These are phyloP conservation scores for Coemansia sp. DNA, from an alignment of 192 early-diverging fungal genomes.

Conservation along the genomic window DNA sequence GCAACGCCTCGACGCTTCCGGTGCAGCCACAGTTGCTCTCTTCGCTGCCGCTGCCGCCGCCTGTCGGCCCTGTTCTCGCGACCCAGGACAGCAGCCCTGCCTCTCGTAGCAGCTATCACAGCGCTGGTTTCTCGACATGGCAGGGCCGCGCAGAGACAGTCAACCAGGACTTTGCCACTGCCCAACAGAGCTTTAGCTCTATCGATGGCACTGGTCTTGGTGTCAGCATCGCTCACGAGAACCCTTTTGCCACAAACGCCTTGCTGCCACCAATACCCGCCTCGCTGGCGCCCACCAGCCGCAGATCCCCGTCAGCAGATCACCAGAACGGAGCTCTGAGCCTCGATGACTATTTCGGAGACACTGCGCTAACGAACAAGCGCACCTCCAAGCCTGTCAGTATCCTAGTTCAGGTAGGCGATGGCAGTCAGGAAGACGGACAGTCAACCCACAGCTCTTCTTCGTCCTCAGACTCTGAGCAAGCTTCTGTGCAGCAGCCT, in stretches of 20 bases:
- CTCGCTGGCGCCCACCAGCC: not conserved
- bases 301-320: slow-evolving; percentile 3
- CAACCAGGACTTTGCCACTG: slow-evolving; percentile 48
- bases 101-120: slow-evolving; percentile 53
- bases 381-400: slow-evolving; percentile 32
- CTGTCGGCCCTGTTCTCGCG: not conserved
- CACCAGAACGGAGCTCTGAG: not conserved
- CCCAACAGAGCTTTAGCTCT: slow-evolving; percentile 52
- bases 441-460: not conserved
- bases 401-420: slow-evolving; percentile 42
- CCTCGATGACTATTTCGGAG: slow-evolving; percentile 12
- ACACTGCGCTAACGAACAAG: slow-evolving; percentile 6
- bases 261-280: slow-evolving; percentile 11
- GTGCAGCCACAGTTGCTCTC: slow-evolving; percentile 3
- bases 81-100: slow-evolving; percentile 40
- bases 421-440: slow-evolving; percentile 20
- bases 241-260: not conserved
- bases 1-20: slow-evolving; percentile 22
- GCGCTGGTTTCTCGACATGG: slow-evolving; percentile 48
- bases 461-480: not conserved
- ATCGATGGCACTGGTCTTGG: slow-evolving; percentile 27
- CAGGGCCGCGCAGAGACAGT: slow-evolving; percentile 44
- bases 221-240: slow-evolving; percentile 4
- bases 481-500: not conserved
- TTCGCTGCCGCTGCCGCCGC: slow-evolving; percentile 11